Evolutionary conservation across 768 basidiomycete genomes (phyloP).

Genomic region (Flagelloscypha sp.): DNA sequence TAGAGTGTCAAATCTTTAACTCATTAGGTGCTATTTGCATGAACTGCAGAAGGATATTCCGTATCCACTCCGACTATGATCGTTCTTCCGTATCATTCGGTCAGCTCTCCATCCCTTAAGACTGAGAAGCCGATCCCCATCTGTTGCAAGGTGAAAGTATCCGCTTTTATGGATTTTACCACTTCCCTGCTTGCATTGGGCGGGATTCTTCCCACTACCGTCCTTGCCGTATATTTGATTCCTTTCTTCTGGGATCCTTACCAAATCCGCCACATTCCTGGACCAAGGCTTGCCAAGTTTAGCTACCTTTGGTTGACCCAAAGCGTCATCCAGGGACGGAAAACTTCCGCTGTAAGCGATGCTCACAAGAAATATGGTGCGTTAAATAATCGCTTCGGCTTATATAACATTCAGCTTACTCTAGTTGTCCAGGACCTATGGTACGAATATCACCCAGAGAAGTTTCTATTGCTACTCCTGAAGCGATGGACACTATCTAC

Average conservation of each 20-base stretch:
- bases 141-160: no score
- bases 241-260: slow-evolving; percentile 27
- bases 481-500: slow-evolving; percentile 45
- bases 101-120: no score
- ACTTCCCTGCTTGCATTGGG: no score
- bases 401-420: background rate
- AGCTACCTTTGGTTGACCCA: slow-evolving; percentile 44
- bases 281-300: slow-evolving; percentile 38
- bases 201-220: no score
- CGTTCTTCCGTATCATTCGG: no score
- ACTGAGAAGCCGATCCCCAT: no score
- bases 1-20: no score
- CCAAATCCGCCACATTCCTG: slow-evolving; percentile 32
- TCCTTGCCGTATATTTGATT: no score
- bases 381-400: background rate
- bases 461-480: slow-evolving; percentile 43
- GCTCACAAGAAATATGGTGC: slow-evolving; percentile 45
- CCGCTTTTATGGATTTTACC: no score
- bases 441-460: slow-evolving; percentile 42
- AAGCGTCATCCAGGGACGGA: slow-evolving; percentile 35
- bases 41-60: no score
- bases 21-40: no score
- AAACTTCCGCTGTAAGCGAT: slow-evolving; percentile 42
- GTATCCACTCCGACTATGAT: no score
- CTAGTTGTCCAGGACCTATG: slow-evolving; percentile 24